Evolutionary conservation across 495 filamentous ascomycete species (phyloP), one percentile per base, ranked within the genome.

Genomic region (Lepraria neglecta): DNA sequence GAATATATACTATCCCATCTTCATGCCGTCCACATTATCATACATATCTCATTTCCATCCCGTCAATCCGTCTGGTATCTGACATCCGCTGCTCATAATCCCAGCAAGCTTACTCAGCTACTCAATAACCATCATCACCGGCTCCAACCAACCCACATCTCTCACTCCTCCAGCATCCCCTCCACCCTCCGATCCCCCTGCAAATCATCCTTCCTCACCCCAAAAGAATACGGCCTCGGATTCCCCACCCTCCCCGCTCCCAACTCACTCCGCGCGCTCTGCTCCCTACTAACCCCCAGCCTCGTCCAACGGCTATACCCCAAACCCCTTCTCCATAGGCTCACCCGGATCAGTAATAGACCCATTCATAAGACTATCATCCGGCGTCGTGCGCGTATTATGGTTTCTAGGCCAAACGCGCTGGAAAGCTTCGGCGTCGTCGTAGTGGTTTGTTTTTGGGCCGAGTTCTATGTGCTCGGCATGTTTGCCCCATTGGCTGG

Each of bases 401-500:
- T 21, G 47, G 10, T 15, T 10, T 11, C 24, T 24, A 24, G 60
- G 60, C 60, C 60, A 62, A 1, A 3, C 35, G 11, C 52, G 52
- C 5, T 56, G 50, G 3, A 48, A 43, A 10, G 60, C 52, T 38
- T 62, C 60, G 4, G 30, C 40, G 43, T 62, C 59, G 9, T 45
- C 43, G 12, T 28, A 21, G 0, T 24, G 38, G 1, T 27, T 46
- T n/a, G 19, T 35, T 21, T 27, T 55, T 3, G 35, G 14, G 24
- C 40, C 52, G 27, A 56, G 24, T 9, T 28, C 44, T 6, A 1
- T 35, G 14, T 17, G 45, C 6, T 33, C 45, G n/a, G 47, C 10
- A 48, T 60, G 40, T 27, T 60, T 64, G 35, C 35, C 12, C 62
- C 56, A 64, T 44, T 53, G 40, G 38, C 44, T 35, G 21, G 62